Evolutionary conservation across 2,329 filamentous ascomycete genomes (phyloP), one percentile per base, ranked within the genome.

Genomic region (Penicillium sp.): DNA sequence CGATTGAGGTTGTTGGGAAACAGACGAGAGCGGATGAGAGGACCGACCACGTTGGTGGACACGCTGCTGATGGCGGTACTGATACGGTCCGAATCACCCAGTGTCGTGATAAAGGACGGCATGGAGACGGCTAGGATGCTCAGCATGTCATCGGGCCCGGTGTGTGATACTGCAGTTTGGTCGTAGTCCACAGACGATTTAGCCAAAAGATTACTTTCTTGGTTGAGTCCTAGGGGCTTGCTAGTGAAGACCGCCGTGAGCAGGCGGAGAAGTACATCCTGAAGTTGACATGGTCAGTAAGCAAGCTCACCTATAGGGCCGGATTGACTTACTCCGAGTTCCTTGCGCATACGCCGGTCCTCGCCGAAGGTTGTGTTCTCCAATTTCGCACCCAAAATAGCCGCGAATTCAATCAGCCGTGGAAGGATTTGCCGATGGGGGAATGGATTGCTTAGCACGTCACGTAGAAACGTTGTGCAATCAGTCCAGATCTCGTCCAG

Each of bases 401-500:
- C 86, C 0, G 89, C 86, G 61, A 97, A 96, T 58, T 95, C 87
- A 10, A 98, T 74, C 36, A 98, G 73, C 42, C 85, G 83, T 6
- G 93, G 87, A 31, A 98, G 70, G 6, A 90, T 91, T 63, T 96
- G 90, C 46, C 93, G 79, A 70, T 98, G 91, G 2, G 93, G 93
- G 61, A 98, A 89, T 1, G 93, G 94, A 62, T 98, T 98, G 20
- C 85, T 83, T 23, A 98, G 76, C 23, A 98, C 79, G 64, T 98
- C 94, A 53, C 84, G 86, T 50, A 97, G 69, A 67, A 98, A 98
- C 0, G 85, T 81, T 60, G 90, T 89, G 66, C 91, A 98, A 64
- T 98, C 91, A 32, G 84, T 78, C 93, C 93, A 98, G 40, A 98
- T 95, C 69, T 98, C 93, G 60, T 98, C 93, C 79, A 96, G 91